Evolutionary conservation across 2,329 filamentous ascomycete species (phyloP).

Genomic region (Teratosphaeriaceae sp.): DNA sequence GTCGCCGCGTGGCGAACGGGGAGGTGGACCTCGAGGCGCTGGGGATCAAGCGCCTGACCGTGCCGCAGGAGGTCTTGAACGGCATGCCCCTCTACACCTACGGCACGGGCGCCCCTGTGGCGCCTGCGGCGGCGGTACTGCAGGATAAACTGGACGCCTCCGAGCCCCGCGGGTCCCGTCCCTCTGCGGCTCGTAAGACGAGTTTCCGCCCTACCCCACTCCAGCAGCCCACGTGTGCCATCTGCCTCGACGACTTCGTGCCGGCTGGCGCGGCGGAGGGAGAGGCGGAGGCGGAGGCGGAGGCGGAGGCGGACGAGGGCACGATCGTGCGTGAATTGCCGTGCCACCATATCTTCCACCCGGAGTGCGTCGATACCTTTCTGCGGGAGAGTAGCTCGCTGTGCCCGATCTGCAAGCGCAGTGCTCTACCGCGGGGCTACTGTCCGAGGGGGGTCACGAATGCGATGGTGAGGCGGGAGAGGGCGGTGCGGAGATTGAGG

Average conservation of each 20-base stretch:
- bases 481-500: constrained; percentile 57
- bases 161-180: not conserved
- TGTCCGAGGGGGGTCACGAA: constrained; percentile 63
- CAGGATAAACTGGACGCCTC: constrained; percentile 10
- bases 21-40: constrained; percentile 82
- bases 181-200: constrained; percentile 11
- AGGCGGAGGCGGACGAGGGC: too few relatives aligned
- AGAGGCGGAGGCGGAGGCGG: too few relatives aligned
- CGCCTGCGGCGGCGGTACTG: constrained; percentile 3
- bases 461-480: constrained; percentile 76
- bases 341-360: constrained; percentile 90
- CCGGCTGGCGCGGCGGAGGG: too few relatives aligned
- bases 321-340: constrained; percentile 75
- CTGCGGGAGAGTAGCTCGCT: constrained; percentile 71
- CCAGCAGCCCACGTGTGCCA: constrained; percentile 78
- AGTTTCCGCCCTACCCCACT: constrained; percentile 34
- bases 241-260: constrained; percentile 78
- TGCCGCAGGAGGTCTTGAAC: constrained; percentile 65
- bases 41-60: constrained; percentile 74
- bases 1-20: constrained; percentile 64
- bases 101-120: constrained; percentile 17
- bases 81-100: constrained; percentile 76
- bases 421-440: constrained; percentile 62
- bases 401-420: constrained; percentile 86
- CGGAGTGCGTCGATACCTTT: constrained; percentile 84